A percentile compares a stretch with the other conserved stretches of the same genome.
These are phyloP conservation scores for Onygenales sp. DNA, from an alignment of 2,329 filamentous ascomycete genomes.

Conservation along the genomic window DNA sequence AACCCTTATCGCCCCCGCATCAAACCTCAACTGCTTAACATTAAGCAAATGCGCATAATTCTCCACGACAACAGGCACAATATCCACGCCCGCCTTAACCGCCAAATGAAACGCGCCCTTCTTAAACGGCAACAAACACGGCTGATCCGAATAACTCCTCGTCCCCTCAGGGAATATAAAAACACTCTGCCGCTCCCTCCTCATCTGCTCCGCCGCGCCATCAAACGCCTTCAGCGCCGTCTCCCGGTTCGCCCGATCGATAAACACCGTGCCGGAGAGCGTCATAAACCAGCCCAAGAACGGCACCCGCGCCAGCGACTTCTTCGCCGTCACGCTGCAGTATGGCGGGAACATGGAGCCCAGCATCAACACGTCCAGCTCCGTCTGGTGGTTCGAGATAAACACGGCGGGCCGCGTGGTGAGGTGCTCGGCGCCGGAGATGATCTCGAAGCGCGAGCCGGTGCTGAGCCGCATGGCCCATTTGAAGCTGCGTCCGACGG, in stretches of 20 bases:
- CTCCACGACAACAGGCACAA: constrained; percentile 74
- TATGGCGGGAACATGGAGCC: constrained; percentile 82
- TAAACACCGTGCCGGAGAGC: constrained; percentile 83
- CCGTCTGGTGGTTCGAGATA: constrained; percentile 90
- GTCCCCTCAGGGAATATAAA: constrained; percentile 68
- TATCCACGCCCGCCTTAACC: constrained; percentile 83
- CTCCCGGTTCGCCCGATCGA: constrained; percentile 77
- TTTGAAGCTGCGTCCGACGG: constrained; percentile 69
- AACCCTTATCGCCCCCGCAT: constrained; percentile 60
- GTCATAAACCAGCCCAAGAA: constrained; percentile 93
- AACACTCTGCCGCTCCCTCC: constrained; percentile 51
- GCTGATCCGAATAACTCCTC: constrained; percentile 74
- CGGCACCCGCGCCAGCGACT: constrained; percentile 65
- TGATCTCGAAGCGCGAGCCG: constrained; percentile 63
- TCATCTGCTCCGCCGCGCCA: constrained; percentile 72
- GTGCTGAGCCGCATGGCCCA: constrained; percentile 64
- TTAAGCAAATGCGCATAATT: constrained; percentile 69
- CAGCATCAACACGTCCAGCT: constrained; percentile 88
- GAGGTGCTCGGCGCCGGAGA: constrained; percentile 59
- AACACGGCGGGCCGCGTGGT: constrained; percentile 74
- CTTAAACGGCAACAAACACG: constrained; percentile 87
- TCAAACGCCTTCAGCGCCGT: constrained; percentile 79
- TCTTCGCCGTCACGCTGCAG: constrained; percentile 89
- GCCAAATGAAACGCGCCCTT: constrained; percentile 97
- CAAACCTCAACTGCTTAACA: constrained; percentile 55